phyloP scores from a whole-genome alignment of 495 filamentous ascomycete species.

The Penicillium psychrofluorescens region DNA sequence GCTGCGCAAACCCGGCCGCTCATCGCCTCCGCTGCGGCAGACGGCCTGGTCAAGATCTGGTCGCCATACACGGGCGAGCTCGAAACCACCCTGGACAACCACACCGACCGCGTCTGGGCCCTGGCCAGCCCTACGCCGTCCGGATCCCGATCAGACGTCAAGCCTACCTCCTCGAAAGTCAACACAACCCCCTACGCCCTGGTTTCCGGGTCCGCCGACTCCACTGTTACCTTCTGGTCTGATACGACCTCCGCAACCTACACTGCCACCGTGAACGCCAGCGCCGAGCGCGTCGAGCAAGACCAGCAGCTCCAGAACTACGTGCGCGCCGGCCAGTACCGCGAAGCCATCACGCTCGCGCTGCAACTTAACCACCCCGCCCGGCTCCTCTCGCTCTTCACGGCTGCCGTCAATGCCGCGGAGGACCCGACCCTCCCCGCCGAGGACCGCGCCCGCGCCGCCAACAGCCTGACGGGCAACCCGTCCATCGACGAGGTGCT shows the following conservation, averaged over 20 bases:
- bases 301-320: slow-evolving; percentile 90
- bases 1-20: slow-evolving; percentile 40
- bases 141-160: slow-evolving; percentile 30
- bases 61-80: slow-evolving; percentile 72
- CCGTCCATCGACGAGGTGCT: slow-evolving; percentile 81
- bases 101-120: slow-evolving; percentile 89
- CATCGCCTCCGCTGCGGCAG: slow-evolving; percentile 82
- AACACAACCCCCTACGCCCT: slow-evolving; percentile 51
- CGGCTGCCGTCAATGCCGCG: slow-evolving; percentile 60
- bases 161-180: slow-evolving; percentile 21
- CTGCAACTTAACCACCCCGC: slow-evolving; percentile 89
- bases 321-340: slow-evolving; percentile 75
- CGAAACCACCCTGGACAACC: slow-evolving; percentile 87
- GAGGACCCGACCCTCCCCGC: slow-evolving; percentile 24
- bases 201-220: slow-evolving; percentile 83
- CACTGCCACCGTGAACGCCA: slow-evolving; percentile 57
- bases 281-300: slow-evolving; percentile 76
- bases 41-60: slow-evolving; percentile 97
- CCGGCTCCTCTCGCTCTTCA: slow-evolving; percentile 75
- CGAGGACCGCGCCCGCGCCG: slow-evolving; percentile 15
- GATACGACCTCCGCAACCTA: slow-evolving; percentile 83
- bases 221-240: slow-evolving; percentile 87
- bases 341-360: slow-evolving; percentile 85
- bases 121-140: slow-evolving; percentile 60
- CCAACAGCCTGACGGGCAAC: slow-evolving; percentile 55